Evolutionary conservation across 2,329 filamentous ascomycete species (phyloP).

Genomic region (Apiospora pterosperma): DNA sequence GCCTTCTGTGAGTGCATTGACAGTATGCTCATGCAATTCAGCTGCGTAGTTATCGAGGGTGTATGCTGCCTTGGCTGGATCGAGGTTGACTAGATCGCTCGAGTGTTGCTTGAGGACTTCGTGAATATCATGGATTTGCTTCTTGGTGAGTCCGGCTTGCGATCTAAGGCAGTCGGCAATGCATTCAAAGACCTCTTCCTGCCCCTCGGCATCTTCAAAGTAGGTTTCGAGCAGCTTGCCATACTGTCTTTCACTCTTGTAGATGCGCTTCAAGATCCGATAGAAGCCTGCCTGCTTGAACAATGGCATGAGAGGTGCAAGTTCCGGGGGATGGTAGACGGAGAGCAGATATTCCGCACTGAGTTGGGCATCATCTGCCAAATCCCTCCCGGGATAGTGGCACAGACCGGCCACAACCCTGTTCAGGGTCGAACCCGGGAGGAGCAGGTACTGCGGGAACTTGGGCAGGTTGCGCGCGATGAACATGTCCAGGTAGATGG

Average conservation of each 20-base stretch:
- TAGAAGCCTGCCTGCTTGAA: conserved; percentile 82
- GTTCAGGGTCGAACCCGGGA: conserved; percentile 82
- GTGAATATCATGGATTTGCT: conserved; percentile 71
- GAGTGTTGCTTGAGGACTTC: conserved; percentile 63
- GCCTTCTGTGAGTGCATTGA: conserved; percentile 59
- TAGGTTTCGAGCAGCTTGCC: conserved; percentile 74
- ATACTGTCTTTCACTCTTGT: conserved; percentile 76
- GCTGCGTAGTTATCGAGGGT: conserved; percentile 60
- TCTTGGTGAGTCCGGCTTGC: conserved; percentile 59
- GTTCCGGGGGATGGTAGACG: conserved; percentile 84
- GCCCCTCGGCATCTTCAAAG: conserved; percentile 80
- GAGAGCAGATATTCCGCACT: conserved; percentile 94
- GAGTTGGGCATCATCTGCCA: conserved; percentile 93
- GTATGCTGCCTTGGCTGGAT: conserved; percentile 61
- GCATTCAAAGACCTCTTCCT: conserved; percentile 72
- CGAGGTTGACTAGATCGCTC: conserved; percentile 61
- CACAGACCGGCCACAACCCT: conserved; percentile 80
- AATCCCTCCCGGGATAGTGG: conserved; percentile 72
- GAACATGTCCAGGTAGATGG: conserved; percentile 97
- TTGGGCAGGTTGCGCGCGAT: conserved; percentile 94
- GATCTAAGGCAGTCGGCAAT: conserved; percentile 71
- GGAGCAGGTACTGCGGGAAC: conserved; percentile 90
- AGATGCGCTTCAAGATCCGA: conserved; percentile 86
- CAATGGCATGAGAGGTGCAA: conserved; percentile 69
- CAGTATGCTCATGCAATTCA: conserved; percentile 62